phyloP scores from a whole-genome alignment of 805 yeast species.

The Ogataea paradorogensis region DNA sequence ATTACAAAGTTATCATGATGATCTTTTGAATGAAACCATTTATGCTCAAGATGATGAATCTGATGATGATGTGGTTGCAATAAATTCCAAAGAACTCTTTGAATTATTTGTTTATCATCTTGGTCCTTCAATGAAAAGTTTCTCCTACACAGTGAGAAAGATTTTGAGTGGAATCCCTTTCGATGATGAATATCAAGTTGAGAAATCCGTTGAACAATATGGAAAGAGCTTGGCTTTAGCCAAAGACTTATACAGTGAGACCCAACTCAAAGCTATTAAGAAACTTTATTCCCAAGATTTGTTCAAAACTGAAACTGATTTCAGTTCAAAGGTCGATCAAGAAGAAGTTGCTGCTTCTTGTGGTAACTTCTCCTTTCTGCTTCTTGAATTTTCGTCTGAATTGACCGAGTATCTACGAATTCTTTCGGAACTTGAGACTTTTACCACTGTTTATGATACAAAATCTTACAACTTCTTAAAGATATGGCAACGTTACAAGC shows the following conservation, averaged over 20 bases:
- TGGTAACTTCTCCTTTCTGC: constrained; percentile 69
- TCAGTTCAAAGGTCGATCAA: constrained; percentile 51
- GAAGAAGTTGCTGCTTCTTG: constrained; percentile 84
- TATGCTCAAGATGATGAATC: constrained; percentile 23
- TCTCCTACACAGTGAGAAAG: constrained; percentile 58
- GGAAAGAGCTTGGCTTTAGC: constrained; percentile 49
- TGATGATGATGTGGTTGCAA: constrained; percentile 25
- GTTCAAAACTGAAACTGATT: constrained; percentile 40
- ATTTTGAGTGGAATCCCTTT: constrained; percentile 61
- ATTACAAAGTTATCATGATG: constrained; percentile 11
- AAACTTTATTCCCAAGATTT: constrained; percentile 55
- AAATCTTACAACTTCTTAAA: constrained; percentile 52
- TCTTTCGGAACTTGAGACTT: constrained; percentile 33
- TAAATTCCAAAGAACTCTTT: constrained; percentile 47
- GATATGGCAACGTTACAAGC: constrained; percentile 42
- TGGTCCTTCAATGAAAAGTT: constrained; percentile 71
- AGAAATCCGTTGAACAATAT: constrained; percentile 41
- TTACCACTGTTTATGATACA: background rate
- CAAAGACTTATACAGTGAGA: constrained; percentile 49
- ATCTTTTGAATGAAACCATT: background rate
- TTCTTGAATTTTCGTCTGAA: constrained; percentile 62
- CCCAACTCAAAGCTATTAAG: constrained; percentile 56
- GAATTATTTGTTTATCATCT: constrained; percentile 63
- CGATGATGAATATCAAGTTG: constrained; percentile 37
- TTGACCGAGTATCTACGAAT: constrained; percentile 45